Evolutionary conservation across 345 rosid genomes (phyloP), one percentile per base, ranked within the genome.

Genomic region (Lumnitzera littorea): DNA sequence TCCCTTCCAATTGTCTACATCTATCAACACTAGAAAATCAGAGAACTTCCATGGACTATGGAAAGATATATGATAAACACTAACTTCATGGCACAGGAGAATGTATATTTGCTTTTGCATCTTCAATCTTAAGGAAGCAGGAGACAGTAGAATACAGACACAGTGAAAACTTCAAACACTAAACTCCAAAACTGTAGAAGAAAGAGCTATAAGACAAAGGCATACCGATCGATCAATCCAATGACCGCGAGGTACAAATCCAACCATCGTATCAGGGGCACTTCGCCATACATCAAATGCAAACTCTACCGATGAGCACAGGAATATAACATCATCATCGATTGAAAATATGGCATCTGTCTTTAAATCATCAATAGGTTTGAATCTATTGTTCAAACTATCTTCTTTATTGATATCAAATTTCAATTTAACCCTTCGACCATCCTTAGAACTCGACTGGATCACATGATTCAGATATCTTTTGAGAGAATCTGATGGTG

Each of bases 371-470:
- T 70, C 60, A 47, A 92, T 85, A 51, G 83, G 96, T 74, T 92
- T 92, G 63, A 92, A 92, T 51, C 98, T 78, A 63, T 92, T 89
- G 79, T 87, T 92, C 85, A 92, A 82, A 70, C 96, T 92, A 69
- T 92, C 98, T 80, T 89, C 88, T 69, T 71, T 71, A 53, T 92
- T 92, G 49, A 87, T 74, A 64, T 89, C 94, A 58, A 89, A 87
- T 51, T 66, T 71, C 73, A 92, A 74, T 62, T 89, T 87, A 53
- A 81, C 81, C 25, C 50, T 72, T 53, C 51, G 85, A 52, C 69
- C 73, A 36, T 76, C 74, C 73, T 66, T 68, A 8, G 87, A 79
- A 24, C 82, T 85, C 48, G 64, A 77, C 71, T 67, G 62, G 0
- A 82, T 24, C 64, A 82, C 67, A 3, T 61, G 78, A 50, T 78